A percentile compares a stretch with the other conserved stretches of the same genome.
These are phyloP conservation scores for Erythrobasidium hasegawianum DNA, from an alignment of 1,284 basidiomycete species.

Conservation along the genomic window DNA sequence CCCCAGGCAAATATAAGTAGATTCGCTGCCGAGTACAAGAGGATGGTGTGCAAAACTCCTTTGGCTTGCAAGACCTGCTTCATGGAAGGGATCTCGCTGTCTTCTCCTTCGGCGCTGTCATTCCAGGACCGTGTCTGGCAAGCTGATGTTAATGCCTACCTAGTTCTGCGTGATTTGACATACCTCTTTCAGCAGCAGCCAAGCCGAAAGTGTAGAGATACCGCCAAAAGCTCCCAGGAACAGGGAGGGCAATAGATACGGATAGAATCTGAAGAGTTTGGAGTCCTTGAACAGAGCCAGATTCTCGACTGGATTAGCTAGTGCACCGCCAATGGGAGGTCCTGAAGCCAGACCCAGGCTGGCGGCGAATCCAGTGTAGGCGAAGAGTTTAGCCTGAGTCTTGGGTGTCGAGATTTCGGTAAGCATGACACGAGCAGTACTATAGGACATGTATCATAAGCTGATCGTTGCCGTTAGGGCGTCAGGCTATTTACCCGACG, in stretches of 20 bases:
- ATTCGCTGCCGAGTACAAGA: too few species aligned
- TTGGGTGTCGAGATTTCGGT: background rate
- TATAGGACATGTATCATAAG: background rate
- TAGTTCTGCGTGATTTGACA: too few species aligned
- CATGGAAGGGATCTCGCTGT: too few species aligned
- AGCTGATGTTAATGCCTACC: too few species aligned
- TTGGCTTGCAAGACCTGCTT: too few species aligned
- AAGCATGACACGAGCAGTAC: background rate
- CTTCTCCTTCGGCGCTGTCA: too few species aligned
- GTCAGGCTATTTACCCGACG: background rate
- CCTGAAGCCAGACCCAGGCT: background rate
- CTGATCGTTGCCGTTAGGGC: background rate
- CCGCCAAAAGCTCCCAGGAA: background rate
- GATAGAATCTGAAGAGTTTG: background rate
- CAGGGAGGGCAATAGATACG: slow-evolving; percentile 14
- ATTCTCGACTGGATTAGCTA: slow-evolving; percentile 6
- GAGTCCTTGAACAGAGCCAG: background rate
- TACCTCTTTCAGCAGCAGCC: slow-evolving; percentile 5
- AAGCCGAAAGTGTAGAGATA: background rate
- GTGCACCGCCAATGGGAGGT: slow-evolving; percentile 6
- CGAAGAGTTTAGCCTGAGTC: background rate
- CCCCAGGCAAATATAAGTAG: too few species aligned
- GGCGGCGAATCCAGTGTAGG: background rate
- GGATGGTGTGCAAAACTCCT: too few species aligned
- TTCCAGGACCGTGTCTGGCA: too few species aligned